These are phyloP conservation scores for Malus fusca DNA, from an alignment of 306 rosid genomes.

Conservation along the genomic window DNA sequence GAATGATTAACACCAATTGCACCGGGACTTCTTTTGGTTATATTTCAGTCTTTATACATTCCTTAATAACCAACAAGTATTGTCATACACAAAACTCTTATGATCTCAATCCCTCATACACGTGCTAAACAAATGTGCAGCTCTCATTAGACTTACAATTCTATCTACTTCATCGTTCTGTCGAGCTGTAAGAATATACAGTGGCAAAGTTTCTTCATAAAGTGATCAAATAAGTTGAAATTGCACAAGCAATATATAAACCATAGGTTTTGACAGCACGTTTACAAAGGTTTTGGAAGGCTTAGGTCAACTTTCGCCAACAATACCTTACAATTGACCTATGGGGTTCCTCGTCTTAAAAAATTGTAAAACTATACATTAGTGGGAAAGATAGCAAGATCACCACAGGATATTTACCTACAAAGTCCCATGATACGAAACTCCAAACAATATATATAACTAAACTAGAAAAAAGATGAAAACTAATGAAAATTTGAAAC, in stretches of 20 bases:
- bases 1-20: too few species aligned
- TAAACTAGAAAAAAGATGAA: not conserved
- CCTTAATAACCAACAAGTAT: too few species aligned
- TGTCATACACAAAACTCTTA: too few species aligned
- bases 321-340: not conserved
- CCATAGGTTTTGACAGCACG: not conserved
- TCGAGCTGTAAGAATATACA: constrained; percentile 21
- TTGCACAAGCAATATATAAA: not conserved
- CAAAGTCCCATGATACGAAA: not conserved
- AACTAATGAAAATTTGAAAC: too few species aligned
- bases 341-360: not conserved
- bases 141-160: too few species aligned
- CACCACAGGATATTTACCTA: not conserved
- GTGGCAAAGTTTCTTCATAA: not conserved
- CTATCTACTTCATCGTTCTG: constrained; percentile 23
- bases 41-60: too few species aligned
- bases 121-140: too few species aligned
- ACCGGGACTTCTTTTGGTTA: too few species aligned
- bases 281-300: not conserved
- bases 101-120: too few species aligned
- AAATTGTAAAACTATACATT: not conserved
- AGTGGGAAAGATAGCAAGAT: not conserved
- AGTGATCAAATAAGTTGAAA: not conserved
- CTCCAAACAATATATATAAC: not conserved
- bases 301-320: not conserved